A percentile compares a stretch with the other conserved stretches of the same genome.
phyloP scores from a whole-genome alignment of 1,284 basidiomycete genomes.

The Sphagnurus paluster region DNA sequence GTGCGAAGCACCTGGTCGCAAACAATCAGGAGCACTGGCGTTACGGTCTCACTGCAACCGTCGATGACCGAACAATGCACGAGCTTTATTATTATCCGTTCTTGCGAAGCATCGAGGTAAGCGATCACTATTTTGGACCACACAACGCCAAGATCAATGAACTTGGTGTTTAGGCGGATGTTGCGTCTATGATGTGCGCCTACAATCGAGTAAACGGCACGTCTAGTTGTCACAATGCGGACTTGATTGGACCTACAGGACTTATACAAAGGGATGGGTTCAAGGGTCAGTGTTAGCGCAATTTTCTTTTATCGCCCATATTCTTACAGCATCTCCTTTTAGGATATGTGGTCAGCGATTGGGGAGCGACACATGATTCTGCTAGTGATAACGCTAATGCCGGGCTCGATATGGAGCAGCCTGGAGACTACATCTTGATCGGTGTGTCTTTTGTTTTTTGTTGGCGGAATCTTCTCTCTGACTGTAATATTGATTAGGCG shows the following conservation, averaged over 20 bases:
- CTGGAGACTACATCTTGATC: conserved; percentile 44
- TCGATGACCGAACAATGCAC: conserved; percentile 67
- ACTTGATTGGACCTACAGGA: conserved; percentile 36
- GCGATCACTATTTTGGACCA: conserved; percentile 1
- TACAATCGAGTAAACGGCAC: conserved; percentile 56
- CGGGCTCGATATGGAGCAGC: conserved; percentile 51
- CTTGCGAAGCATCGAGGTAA: conserved; percentile 45
- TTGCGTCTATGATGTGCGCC: conserved; percentile 73
- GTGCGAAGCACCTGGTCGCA: conserved; percentile 64
- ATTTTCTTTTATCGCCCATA: neutral
- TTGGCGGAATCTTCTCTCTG: neutral
- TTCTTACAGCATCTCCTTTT: neutral
- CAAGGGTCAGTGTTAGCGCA: conserved; percentile 29
- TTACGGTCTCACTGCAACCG: conserved; percentile 42
- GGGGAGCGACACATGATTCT: conserved; percentile 49
- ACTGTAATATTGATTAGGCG: conserved; percentile 26
- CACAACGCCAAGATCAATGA: neutral
- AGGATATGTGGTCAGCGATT: conserved; percentile 50
- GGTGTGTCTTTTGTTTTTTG: conserved; percentile 20
- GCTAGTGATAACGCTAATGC: conserved; percentile 45
- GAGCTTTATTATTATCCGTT: conserved; percentile 65
- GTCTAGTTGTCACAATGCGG: conserved; percentile 41
- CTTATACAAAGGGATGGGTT: conserved; percentile 40
- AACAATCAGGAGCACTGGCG: conserved; percentile 59
- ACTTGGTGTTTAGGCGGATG: conserved; percentile 48